phyloP scores from a whole-genome alignment of 768 basidiomycete genomes.

The Imleria badia region DNA sequence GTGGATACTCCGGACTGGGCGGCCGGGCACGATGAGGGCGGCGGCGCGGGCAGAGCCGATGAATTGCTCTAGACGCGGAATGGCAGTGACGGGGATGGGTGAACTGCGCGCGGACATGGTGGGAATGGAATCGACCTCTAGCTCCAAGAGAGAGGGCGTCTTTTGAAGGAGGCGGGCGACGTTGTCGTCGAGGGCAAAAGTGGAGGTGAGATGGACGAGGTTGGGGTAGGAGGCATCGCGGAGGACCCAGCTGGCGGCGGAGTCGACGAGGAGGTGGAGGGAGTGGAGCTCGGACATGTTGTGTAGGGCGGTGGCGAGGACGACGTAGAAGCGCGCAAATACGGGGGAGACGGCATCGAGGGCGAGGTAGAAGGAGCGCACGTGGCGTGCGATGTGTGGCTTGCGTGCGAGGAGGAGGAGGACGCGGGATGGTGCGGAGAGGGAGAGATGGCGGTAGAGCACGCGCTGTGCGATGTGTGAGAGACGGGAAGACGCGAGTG shows the following conservation, averaged over 20 bases:
- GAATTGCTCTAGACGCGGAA: slow-evolving; percentile 53
- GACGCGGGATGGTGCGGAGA: slow-evolving; percentile 44
- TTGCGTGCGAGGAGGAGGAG: slow-evolving; percentile 55
- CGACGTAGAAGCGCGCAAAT: slow-evolving; percentile 47
- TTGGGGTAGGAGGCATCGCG: slow-evolving; percentile 40
- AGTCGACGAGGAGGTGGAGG: slow-evolving; percentile 49
- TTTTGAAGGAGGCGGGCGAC: slow-evolving; percentile 59
- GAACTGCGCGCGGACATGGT: slow-evolving; percentile 20
- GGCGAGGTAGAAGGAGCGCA: slow-evolving; percentile 60
- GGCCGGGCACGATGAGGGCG: slow-evolving; percentile 56
- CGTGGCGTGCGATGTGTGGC: slow-evolving; percentile 57
- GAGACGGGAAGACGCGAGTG: slow-evolving; percentile 42
- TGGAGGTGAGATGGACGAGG: slow-evolving; percentile 56
- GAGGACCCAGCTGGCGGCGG: slow-evolving; percentile 56
- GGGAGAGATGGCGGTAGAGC: slow-evolving; percentile 60
- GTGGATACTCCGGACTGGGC: slow-evolving; percentile 63
- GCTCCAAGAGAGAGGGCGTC: slow-evolving; percentile 52
- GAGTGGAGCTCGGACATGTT: slow-evolving; percentile 61
- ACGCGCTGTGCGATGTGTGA: slow-evolving; percentile 52
- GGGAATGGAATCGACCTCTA: slow-evolving; percentile 51
- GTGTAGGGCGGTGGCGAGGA: slow-evolving; percentile 52
- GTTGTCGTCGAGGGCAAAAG: slow-evolving; percentile 59
- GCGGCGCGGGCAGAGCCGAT: slow-evolving; percentile 61
- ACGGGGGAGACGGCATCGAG: slow-evolving; percentile 41
- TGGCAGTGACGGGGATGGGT: slow-evolving; percentile 29